These are phyloP conservation scores for Nannochloropsis oceanica DNA, from an alignment of 108 stramenopile species.

Conservation along the genomic window DNA sequence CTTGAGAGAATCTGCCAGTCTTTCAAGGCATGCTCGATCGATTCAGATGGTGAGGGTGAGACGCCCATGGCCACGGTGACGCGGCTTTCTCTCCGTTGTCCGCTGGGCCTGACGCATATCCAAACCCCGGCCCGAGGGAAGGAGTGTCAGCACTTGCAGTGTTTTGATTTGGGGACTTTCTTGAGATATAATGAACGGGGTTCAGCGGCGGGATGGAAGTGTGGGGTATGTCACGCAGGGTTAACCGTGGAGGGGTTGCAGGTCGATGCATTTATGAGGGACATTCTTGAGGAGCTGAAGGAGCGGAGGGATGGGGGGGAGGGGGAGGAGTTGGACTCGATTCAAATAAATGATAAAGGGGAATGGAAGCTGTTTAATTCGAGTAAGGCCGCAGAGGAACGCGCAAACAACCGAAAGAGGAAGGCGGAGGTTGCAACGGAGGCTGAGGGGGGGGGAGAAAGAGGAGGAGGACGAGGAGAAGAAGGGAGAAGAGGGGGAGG, in stretches of 20 bases:
- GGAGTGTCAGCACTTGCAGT: slow-evolving; percentile 22
- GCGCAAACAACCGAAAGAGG: not conserved
- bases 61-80: slow-evolving; percentile 27
- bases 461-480: not conserved
- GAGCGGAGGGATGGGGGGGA: not conserved
- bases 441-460: not conserved
- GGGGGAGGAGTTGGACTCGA: not conserved
- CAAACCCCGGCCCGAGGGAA: slow-evolving; percentile 11
- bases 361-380: not conserved
- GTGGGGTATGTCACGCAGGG: slow-evolving; percentile 18
- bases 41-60: slow-evolving; percentile 1
- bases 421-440: not conserved
- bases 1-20: slow-evolving; percentile 16
- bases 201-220: slow-evolving; percentile 20
- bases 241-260: not conserved
- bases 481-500: not conserved
- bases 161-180: slow-evolving; percentile 25
- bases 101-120: slow-evolving; percentile 24
- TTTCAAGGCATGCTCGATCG: slow-evolving; percentile 5
- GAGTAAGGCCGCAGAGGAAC: not conserved
- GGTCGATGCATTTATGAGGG: not conserved
- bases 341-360: not conserved
- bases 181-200: slow-evolving; percentile 16
- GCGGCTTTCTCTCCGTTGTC: slow-evolving; percentile 28
- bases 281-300: not conserved